Evolutionary conservation across 306 rosid species (phyloP).

Genomic region (Cicer cuneatum): DNA sequence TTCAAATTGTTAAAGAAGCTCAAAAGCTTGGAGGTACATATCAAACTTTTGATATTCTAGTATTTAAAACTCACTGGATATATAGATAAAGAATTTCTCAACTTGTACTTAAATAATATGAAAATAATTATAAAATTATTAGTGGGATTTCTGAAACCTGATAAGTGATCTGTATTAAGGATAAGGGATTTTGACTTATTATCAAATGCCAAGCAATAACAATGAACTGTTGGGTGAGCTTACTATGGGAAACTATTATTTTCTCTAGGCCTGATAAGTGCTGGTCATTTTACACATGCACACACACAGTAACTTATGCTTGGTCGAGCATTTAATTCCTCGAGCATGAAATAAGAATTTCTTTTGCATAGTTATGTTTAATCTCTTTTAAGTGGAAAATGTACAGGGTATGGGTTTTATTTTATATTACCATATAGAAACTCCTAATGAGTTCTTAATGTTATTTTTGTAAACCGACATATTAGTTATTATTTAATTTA

Average conservation of each 20-base stretch:
- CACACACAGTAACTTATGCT: neutral
- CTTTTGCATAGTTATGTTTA: neutral
- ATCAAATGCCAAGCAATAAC: too few relatives aligned
- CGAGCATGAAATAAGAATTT: neutral
- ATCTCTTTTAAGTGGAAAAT: neutral
- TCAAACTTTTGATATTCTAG: conserved; percentile 4
- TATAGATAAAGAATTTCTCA: conserved; percentile 20
- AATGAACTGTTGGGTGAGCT: too few relatives aligned
- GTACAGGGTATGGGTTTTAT: neutral
- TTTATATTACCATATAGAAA: neutral
- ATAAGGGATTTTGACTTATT: neutral
- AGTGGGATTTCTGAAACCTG: neutral
- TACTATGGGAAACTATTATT: too few relatives aligned
- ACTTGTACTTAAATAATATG: conserved; percentile 12
- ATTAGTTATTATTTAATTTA: too few relatives aligned
- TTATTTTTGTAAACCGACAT: neutral
- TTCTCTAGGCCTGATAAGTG: too few relatives aligned
- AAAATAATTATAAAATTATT: neutral
- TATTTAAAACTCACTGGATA: conserved; percentile 16
- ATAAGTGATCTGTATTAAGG: neutral
- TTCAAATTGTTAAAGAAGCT: conserved; percentile 85
- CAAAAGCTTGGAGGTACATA: conserved; percentile 83
- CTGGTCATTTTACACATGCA: conserved; percentile 7
- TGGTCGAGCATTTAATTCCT: conserved; percentile 1
- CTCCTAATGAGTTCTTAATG: conserved; percentile 6